phyloP scores from a whole-genome alignment of 805 yeast genomes.

The Teunomyces gatunensis region DNA sequence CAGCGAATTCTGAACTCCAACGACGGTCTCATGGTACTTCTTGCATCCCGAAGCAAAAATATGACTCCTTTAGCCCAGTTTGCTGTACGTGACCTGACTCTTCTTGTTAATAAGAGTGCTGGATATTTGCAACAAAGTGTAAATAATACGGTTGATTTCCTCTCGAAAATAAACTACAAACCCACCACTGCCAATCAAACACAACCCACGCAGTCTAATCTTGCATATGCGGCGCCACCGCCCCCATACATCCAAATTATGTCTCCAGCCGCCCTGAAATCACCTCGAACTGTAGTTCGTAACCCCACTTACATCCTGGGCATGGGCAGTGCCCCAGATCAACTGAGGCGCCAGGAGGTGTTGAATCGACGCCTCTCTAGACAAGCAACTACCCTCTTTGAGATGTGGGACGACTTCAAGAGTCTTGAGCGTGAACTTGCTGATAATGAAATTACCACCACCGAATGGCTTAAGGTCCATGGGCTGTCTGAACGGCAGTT shows the following conservation, averaged over 20 bases:
- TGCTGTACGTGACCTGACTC: constrained; percentile 11
- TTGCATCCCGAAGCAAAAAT: constrained; percentile 11
- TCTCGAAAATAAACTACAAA: constrained; percentile 12
- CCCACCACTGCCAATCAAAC: constrained; percentile 2
- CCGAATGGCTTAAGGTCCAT: constrained; percentile 31
- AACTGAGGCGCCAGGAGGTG: constrained; percentile 17
- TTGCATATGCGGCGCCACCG: constrained; percentile 6
- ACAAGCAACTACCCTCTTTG: constrained; percentile 26
- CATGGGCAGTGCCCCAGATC: constrained; percentile 2
- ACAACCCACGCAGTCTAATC: constrained; percentile 3
- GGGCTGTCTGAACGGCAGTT: constrained; percentile 29
- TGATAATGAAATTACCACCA: constrained; percentile 21
- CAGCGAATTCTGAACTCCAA: constrained; percentile 15
- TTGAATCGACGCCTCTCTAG: constrained; percentile 23
- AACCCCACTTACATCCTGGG: background rate
- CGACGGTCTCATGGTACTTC: constrained; percentile 11
- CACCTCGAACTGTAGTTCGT: background rate
- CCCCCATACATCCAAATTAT: constrained; percentile 2
- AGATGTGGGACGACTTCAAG: constrained; percentile 36
- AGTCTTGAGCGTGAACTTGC: constrained; percentile 22
- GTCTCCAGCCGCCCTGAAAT: background rate
- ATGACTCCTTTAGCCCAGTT: constrained; percentile 13
- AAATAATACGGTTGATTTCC: constrained; percentile 15
- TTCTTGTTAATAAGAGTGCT: background rate
- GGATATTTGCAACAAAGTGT: constrained; percentile 14